Base-by-base conservation (phyloP, 306 rosid species). In the Rosa chinensis region DNA sequence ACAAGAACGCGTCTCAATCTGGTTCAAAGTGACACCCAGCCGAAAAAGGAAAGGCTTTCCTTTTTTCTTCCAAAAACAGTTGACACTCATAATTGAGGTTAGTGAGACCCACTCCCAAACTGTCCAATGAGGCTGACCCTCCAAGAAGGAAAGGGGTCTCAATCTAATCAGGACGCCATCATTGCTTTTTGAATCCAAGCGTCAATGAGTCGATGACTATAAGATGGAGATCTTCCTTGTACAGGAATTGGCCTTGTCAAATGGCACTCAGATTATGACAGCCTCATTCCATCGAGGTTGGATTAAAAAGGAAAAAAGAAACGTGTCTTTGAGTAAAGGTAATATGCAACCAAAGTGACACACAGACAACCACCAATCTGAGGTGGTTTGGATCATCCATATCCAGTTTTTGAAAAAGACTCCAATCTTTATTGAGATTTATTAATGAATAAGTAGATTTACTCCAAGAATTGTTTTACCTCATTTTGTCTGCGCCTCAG, bases 121-220 rank as follows among this genome's bases (percentile, higher is more conserved):
- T 1, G 77, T 39, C 76, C 76, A 35, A 71, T 48, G 76, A 76
- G 72, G 72, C 21, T 28, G 69, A 58, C 52, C 77, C 21, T 39
- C 67, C 71, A 39, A 40, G 7, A 39, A 73, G 45, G 67, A 73
- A 55, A 73, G 55, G 21, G 20, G 21, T 70, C 25, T 37, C 71
- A 35, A 66, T 39, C 74, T 70, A 45, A 58, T 2, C 5, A 23
- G 10, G 37, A 52, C 18, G 6, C 35, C 21, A 66, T 21, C 21
- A 39, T 42, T 49, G 55, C 76, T 72, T 50, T 72, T 7, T 0
- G 10, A 35, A 72, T 35, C 76, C 14, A 44, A 44, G 47, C 17
- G 71, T 35, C 62, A 76, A 10, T 25, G 69, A 32, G n/a, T 64
- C 18, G 17, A 35, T 66, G 63, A 35, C 37, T 47, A 76, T 42